phyloP scores from a whole-genome alignment of 202 grass and related monocot genomes.

The Schoenoplectus tabernaemontani region DNA sequence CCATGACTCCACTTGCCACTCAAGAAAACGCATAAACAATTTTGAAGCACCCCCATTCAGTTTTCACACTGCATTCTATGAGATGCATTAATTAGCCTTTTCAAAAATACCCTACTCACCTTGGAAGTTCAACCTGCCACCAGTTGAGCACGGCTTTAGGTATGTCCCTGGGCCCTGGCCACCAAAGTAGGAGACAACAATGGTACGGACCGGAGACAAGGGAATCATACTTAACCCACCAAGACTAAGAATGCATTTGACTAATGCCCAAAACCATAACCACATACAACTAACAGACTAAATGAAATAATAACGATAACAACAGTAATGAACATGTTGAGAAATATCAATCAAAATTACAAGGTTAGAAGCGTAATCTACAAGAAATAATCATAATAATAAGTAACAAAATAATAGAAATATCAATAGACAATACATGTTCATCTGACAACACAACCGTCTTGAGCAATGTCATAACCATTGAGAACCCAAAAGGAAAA shows the following conservation, averaged over 20 bases:
- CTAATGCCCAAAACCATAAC: neutral
- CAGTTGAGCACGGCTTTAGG: neutral
- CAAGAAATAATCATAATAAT: constrained; percentile 23
- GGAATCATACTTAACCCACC: neutral
- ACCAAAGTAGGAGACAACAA: neutral
- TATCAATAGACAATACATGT: constrained; percentile 22
- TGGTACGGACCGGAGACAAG: neutral
- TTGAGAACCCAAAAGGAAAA: neutral
- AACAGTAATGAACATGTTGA: neutral
- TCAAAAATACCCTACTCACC: neutral
- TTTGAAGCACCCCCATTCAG: neutral
- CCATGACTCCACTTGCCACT: neutral
- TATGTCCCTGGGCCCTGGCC: neutral
- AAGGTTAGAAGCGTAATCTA: constrained; percentile 16
- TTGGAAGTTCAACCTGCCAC: neutral
- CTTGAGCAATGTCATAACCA: constrained; percentile 19
- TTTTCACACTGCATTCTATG: neutral
- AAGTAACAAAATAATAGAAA: neutral
- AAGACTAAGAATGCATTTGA: constrained; percentile 11
- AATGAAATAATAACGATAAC: neutral
- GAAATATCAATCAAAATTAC: constrained; percentile 21
- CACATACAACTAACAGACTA: neutral
- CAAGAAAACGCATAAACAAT: neutral
- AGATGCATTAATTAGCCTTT: neutral
- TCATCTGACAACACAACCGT: constrained; percentile 1